A percentile compares a stretch with the other conserved stretches of the same genome.
Conservation (phyloP, 257 asterid species). For the Cinchona pubescens region DNA sequence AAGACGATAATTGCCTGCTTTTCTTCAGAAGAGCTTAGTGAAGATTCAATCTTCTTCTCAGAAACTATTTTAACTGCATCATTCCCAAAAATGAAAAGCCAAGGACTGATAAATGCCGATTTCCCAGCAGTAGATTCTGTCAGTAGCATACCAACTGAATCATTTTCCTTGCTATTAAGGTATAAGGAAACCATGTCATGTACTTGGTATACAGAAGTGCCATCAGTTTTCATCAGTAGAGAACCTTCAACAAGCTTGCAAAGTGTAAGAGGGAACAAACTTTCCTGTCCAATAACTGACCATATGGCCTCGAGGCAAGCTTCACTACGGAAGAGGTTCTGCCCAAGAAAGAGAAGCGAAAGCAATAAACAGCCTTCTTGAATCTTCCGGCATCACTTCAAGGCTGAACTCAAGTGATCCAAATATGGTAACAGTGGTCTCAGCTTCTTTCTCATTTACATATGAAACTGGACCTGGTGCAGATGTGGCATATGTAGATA, state of each 20-base stretch:
- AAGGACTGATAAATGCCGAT: constrained; percentile 29
- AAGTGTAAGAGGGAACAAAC: constrained; percentile 27
- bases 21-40: constrained; percentile 15
- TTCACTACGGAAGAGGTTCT: constrained; percentile 36
- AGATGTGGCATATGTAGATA: constrained; percentile 31
- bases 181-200: constrained; percentile 39
- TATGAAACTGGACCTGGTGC: constrained; percentile 39
- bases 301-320: constrained; percentile 37
- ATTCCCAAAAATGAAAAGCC: constrained; percentile 35
- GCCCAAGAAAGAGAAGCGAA: constrained; percentile 36
- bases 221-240: constrained; percentile 27
- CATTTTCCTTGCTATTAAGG: constrained; percentile 30
- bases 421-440: constrained; percentile 30
- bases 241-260: constrained; percentile 39
- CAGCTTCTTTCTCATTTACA: constrained; percentile 38
- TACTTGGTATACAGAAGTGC: constrained; percentile 25
- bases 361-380: constrained; percentile 31
- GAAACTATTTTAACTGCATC: constrained; percentile 21
- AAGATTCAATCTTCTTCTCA: constrained; percentile 22
- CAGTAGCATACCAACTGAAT: constrained; percentile 21
- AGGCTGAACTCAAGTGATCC: constrained; percentile 38
- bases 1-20: constrained; percentile 22
- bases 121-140: constrained; percentile 12
- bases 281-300: constrained; percentile 32
- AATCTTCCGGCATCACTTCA: constrained; percentile 29